Conservation (phyloP, 176 grass and related monocot genomes). For the Oryza rufipogon region DNA sequence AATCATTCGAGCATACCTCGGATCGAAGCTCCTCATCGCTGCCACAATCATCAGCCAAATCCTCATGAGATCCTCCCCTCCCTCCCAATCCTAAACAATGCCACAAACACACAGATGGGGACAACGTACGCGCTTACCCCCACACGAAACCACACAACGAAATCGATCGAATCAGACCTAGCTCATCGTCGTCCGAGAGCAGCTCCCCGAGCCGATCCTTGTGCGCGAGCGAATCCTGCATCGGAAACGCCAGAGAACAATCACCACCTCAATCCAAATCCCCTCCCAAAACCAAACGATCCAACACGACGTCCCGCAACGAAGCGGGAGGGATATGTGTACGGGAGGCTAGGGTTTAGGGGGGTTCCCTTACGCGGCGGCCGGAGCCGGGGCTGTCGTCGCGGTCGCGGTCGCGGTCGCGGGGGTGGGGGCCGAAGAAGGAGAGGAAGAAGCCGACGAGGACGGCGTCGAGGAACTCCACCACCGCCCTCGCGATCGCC, state of each 20-base stretch:
- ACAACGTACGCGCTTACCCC: not conserved
- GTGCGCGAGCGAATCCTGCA: conserved; percentile 35
- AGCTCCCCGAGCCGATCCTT: conserved; percentile 28
- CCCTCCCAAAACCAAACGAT: too few relatives aligned
- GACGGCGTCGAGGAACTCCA: conserved; percentile 59
- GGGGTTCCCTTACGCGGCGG: conserved; percentile 19
- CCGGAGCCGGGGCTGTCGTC: not conserved
- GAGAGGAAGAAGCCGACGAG: conserved; percentile 56
- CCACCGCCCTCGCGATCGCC: conserved; percentile 38
- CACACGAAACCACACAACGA: not conserved
- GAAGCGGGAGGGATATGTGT: not conserved
- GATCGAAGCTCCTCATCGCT: conserved; percentile 40
- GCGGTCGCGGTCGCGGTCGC: conserved; percentile 10
- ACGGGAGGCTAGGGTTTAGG: not conserved
- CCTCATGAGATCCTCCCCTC: not conserved
- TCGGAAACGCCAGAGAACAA: not conserved
- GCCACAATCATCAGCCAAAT: not conserved
- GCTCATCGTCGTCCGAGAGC: conserved; percentile 37
- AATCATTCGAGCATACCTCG: conserved; percentile 38
- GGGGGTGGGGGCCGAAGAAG: conserved; percentile 42
- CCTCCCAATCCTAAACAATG: not conserved
- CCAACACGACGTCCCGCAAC: not conserved
- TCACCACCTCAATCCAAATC: not conserved
- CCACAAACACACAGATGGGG: not conserved
- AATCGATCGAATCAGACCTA: conserved; percentile 24